phyloP scores from a whole-genome alignment of 2,329 filamentous ascomycete species.

The Hawksworthiomyces lignivorus region DNA sequence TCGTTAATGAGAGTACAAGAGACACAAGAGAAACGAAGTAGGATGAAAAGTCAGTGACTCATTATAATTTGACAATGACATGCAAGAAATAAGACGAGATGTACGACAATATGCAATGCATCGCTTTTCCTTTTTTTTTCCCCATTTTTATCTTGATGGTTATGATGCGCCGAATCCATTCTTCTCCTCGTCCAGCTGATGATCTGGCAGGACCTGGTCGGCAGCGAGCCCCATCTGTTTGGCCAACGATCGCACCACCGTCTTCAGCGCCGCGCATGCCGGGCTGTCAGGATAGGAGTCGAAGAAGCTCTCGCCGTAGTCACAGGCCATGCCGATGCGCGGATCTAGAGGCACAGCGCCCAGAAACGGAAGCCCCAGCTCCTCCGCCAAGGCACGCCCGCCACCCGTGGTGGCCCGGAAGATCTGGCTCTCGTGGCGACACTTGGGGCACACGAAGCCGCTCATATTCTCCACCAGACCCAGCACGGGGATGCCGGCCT shows the following conservation, averaged over 20 bases:
- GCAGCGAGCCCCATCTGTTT: constrained; percentile 56
- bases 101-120: too few species aligned
- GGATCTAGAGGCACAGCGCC: constrained; percentile 89
- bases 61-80: too few species aligned
- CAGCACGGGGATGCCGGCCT: constrained; percentile 81
- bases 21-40: too few species aligned
- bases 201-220: constrained; percentile 42
- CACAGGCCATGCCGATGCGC: constrained; percentile 89
- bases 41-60: too few species aligned
- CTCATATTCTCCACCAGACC: constrained; percentile 98
- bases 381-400: constrained; percentile 68
- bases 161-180: neutral
- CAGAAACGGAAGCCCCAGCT: constrained; percentile 82
- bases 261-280: constrained; percentile 72
- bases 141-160: too few species aligned
- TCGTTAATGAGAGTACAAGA: too few species aligned
- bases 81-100: too few species aligned
- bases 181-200: constrained; percentile 15
- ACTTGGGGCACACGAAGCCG: constrained; percentile 91
- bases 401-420: constrained; percentile 90
- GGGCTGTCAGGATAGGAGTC: constrained; percentile 91
- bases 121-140: neutral
- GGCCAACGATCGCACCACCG: constrained; percentile 68
- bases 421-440: constrained; percentile 73
- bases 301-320: constrained; percentile 96